phyloP scores from a whole-genome alignment of 371 early-diverging fungal species.

The Mortierella sp. region DNA sequence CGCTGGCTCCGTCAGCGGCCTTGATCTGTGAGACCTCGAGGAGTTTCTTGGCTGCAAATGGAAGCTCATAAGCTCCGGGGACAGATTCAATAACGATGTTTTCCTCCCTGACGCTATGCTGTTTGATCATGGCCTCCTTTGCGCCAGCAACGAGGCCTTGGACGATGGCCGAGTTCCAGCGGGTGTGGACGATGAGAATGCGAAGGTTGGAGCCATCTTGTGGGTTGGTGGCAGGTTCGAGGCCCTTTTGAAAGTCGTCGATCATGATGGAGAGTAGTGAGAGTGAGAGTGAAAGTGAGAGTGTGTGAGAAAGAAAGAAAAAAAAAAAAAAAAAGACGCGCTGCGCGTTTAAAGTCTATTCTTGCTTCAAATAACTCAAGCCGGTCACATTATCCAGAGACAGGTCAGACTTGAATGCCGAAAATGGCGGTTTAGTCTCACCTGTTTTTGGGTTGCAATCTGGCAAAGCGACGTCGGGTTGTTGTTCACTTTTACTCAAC shows the following conservation, averaged over 20 bases:
- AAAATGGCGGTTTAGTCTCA: too few species aligned
- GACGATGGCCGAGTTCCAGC: slow-evolving; percentile 93
- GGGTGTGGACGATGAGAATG: slow-evolving; percentile 89
- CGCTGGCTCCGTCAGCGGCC: slow-evolving; percentile 64
- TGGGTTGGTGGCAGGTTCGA: slow-evolving; percentile 62
- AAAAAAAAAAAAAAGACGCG: slow-evolving; percentile 2
- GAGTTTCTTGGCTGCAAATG: slow-evolving; percentile 87
- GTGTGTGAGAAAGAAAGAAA: background rate
- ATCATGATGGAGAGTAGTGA: too few species aligned
- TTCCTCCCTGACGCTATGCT: slow-evolving; percentile 71
- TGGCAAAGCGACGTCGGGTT: too few species aligned
- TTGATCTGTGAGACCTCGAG: slow-evolving; percentile 72
- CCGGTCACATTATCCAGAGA: too few species aligned
- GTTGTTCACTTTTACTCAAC: too few species aligned
- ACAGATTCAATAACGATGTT: slow-evolving; percentile 85
- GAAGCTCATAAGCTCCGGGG: slow-evolving; percentile 95
- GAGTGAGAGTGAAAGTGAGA: background rate
- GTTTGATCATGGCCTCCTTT: slow-evolving; percentile 67
- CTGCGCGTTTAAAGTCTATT: too few species aligned
- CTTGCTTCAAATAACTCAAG: too few species aligned
- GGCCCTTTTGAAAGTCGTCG: slow-evolving; percentile 76
- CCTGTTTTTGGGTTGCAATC: too few species aligned
- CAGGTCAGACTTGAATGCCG: too few species aligned
- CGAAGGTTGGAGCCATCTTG: slow-evolving; percentile 80
- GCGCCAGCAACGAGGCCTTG: slow-evolving; percentile 83